These are phyloP conservation scores for Rhodamnia argentea DNA, from an alignment of 345 rosid species.

Conservation along the genomic window DNA sequence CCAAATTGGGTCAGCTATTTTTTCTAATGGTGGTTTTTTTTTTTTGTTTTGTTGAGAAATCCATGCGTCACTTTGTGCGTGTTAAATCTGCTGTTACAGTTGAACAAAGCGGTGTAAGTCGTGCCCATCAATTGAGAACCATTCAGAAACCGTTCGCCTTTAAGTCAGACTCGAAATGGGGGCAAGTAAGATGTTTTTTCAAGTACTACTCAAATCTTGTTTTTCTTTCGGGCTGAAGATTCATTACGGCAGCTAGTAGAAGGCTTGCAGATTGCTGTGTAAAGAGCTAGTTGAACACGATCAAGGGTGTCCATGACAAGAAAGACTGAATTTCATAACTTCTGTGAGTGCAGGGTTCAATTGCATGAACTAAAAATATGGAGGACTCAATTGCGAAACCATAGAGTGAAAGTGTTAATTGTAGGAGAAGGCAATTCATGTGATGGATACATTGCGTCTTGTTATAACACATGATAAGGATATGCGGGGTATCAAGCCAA, in stretches of 20 bases:
- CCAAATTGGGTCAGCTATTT: neutral
- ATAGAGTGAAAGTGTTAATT: neutral
- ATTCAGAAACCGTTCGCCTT: neutral
- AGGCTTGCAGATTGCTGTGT: neutral
- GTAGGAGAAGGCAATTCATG: neutral
- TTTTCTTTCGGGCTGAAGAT: neutral
- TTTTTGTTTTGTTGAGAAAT: neutral
- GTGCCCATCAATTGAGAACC: neutral
- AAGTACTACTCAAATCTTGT: neutral
- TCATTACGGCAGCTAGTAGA: neutral
- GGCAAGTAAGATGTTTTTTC: neutral
- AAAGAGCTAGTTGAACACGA: neutral
- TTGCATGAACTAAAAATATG: neutral
- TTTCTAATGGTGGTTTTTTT: neutral
- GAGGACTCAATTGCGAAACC: neutral
- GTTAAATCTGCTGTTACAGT: neutral
- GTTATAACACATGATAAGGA: neutral
- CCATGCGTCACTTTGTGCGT: neutral
- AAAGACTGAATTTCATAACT: neutral
- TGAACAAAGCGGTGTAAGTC: neutral
- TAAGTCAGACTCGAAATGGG: neutral
- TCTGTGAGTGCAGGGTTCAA: neutral
- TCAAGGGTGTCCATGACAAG: neutral
- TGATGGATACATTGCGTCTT: neutral
- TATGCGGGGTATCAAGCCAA: neutral